Conservation (phyloP, 2,329 filamentous ascomycete species). For the Byssochlamys sp. region DNA sequence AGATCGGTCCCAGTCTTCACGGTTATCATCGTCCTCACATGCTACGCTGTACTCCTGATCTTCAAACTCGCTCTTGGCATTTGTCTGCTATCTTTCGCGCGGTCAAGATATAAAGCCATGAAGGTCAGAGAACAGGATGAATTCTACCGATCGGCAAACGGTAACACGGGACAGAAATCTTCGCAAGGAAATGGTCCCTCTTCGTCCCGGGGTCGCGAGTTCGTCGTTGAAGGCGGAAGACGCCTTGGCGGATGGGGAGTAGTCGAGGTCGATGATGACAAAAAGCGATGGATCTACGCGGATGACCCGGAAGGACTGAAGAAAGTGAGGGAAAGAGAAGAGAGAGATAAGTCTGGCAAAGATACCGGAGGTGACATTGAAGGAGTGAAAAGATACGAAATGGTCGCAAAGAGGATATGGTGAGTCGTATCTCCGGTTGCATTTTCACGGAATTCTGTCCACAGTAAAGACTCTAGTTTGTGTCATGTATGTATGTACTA, state of each 20-base stretch:
- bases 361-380: slow-evolving; percentile 53
- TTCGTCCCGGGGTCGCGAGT: slow-evolving; percentile 29
- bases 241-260: slow-evolving; percentile 73
- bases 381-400: slow-evolving; percentile 71
- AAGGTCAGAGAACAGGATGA: slow-evolving; percentile 51
- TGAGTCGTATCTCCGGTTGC: slow-evolving; percentile 29
- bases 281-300: slow-evolving; percentile 72
- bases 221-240: slow-evolving; percentile 60
- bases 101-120: slow-evolving; percentile 72
- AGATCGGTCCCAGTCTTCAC: slow-evolving; percentile 46
- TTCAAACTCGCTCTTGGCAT: slow-evolving; percentile 82
- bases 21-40: slow-evolving; percentile 72
- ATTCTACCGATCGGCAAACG: slow-evolving; percentile 12
- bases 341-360: slow-evolving; percentile 48
- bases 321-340: slow-evolving; percentile 54
- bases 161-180: slow-evolving; percentile 1
- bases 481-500: not conserved
- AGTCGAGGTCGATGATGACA: slow-evolving; percentile 81
- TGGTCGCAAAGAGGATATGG: slow-evolving; percentile 97
- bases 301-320: slow-evolving; percentile 66
- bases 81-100: slow-evolving; percentile 67
- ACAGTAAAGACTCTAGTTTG: not conserved
- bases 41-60: slow-evolving; percentile 75
- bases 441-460: not conserved
- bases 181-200: slow-evolving; percentile 15